Percentiles rank a stretch among this genome's conserved stretches.
Conservation (phyloP, 805 yeast species). For the Wickerhamiella cacticola region DNA sequence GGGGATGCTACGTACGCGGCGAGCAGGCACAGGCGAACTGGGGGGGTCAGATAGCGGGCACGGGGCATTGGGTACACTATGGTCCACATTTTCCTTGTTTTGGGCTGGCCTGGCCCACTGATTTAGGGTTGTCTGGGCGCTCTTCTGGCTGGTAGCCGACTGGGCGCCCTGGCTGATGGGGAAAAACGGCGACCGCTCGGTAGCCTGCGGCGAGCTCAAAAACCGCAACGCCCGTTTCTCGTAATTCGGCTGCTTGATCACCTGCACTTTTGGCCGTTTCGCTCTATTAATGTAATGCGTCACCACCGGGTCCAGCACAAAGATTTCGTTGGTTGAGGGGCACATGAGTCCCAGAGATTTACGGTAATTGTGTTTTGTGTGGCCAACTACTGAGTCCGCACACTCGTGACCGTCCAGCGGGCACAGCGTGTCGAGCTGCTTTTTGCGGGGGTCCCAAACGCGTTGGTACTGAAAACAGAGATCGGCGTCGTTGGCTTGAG, state of each 20-base stretch:
- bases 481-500: constrained; percentile 51
- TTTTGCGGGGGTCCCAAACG: constrained; percentile 57
- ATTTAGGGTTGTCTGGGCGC: too few relatives aligned
- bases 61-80: neutral
- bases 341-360: constrained; percentile 42
- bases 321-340: constrained; percentile 44
- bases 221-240: neutral
- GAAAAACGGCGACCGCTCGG: constrained; percentile 8
- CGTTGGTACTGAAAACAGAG: constrained; percentile 75
- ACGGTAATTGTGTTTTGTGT: neutral
- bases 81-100: neutral
- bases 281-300: neutral
- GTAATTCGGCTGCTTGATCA: neutral
- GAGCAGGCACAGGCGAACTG: neutral
- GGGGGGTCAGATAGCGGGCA: neutral
- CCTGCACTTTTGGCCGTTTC: neutral
- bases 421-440: constrained; percentile 36
- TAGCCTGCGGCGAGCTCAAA: neutral
- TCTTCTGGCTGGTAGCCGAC: neutral
- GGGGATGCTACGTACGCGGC: neutral
- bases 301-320: constrained; percentile 7
- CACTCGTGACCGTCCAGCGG: neutral
- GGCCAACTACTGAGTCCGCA: constrained; percentile 26
- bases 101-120: neutral
- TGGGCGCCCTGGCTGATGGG: neutral